phyloP scores from a whole-genome alignment of 1,284 basidiomycete genomes.

The Prillingera fragicola region DNA sequence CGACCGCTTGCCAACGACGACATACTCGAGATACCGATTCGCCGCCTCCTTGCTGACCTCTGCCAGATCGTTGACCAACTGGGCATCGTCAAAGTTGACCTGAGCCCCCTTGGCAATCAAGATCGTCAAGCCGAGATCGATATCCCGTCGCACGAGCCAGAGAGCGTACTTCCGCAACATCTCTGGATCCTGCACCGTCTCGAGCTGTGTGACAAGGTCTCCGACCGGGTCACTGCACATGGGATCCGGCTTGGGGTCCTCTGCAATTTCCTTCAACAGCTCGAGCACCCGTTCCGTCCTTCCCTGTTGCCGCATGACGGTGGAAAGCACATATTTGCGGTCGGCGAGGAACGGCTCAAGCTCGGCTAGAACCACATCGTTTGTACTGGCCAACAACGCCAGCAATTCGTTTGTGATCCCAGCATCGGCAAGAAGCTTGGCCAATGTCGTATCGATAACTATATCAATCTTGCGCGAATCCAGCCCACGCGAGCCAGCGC shows the following conservation, averaged over 20 bases:
- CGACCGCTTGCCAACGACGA: slow-evolving; percentile 64
- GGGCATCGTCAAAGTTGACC: slow-evolving; percentile 53
- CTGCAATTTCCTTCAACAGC: slow-evolving; percentile 63
- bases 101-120: slow-evolving; percentile 50
- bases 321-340: slow-evolving; percentile 61
- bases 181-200: slow-evolving; percentile 56
- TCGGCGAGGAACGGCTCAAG: slow-evolving; percentile 60
- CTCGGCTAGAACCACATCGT: slow-evolving; percentile 59
- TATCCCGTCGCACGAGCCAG: slow-evolving; percentile 69
- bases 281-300: slow-evolving; percentile 61
- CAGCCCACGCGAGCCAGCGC: slow-evolving; percentile 32
- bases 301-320: slow-evolving; percentile 58
- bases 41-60: slow-evolving; percentile 53
- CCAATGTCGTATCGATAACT: slow-evolving; percentile 73
- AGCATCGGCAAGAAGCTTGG: slow-evolving; percentile 63
- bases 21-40: slow-evolving; percentile 67
- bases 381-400: slow-evolving; percentile 57
- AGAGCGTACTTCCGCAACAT: slow-evolving; percentile 68
- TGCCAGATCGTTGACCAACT: slow-evolving; percentile 42
- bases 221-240: slow-evolving; percentile 63
- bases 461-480: slow-evolving; percentile 47
- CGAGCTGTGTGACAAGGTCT: slow-evolving; percentile 63
- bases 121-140: slow-evolving; percentile 63
- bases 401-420: slow-evolving; percentile 61
- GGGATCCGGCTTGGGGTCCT: slow-evolving; percentile 62